Conservation (phyloP, 495 filamentous ascomycete genomes). For the Penicillium mononematosum region DNA sequence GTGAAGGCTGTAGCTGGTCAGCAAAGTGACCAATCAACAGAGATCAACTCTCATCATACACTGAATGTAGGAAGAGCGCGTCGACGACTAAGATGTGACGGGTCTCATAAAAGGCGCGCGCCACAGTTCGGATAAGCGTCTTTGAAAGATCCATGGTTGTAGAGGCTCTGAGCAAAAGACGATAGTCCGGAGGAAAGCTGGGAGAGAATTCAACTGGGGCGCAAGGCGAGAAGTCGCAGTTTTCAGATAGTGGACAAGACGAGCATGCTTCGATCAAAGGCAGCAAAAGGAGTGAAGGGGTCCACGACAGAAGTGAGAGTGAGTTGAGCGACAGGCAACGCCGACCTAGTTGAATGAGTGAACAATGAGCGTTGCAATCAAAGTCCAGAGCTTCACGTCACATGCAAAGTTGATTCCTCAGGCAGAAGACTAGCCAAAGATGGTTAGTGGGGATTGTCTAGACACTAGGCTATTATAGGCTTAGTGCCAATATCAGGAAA, state of each 20-base stretch:
- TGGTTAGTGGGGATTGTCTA: not conserved
- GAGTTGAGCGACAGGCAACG: conserved; percentile 6
- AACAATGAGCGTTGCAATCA: conserved; percentile 5
- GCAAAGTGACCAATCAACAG: conserved; percentile 7
- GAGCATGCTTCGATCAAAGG: conserved; percentile 14
- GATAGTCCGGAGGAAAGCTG: not conserved
- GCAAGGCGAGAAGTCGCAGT: conserved; percentile 18
- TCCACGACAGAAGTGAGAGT: not conserved
- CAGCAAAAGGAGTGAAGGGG: conserved; percentile 3
- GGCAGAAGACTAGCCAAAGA: not conserved
- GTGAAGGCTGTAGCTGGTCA: conserved; percentile 56
- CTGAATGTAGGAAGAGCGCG: conserved; percentile 87
- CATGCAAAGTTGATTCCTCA: conserved; percentile 18
- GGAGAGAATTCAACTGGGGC: conserved; percentile 3
- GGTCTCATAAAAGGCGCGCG: conserved; percentile 89
- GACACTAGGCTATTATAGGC: not conserved
- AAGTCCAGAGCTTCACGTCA: conserved; percentile 16
- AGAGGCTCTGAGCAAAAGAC: not conserved
- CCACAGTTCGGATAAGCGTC: conserved; percentile 81
- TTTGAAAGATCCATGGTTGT: conserved; percentile 77
- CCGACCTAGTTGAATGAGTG: conserved; percentile 8
- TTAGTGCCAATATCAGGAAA: conserved; percentile 10
- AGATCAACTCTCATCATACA: conserved; percentile 49
- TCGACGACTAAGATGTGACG: conserved; percentile 88
- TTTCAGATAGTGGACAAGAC: conserved; percentile 10